A percentile compares a stretch with the other conserved stretches of the same genome.
These are phyloP conservation scores for Ambrosiella beaveri DNA, from an alignment of 2,329 filamentous ascomycete genomes.

Conservation along the genomic window DNA sequence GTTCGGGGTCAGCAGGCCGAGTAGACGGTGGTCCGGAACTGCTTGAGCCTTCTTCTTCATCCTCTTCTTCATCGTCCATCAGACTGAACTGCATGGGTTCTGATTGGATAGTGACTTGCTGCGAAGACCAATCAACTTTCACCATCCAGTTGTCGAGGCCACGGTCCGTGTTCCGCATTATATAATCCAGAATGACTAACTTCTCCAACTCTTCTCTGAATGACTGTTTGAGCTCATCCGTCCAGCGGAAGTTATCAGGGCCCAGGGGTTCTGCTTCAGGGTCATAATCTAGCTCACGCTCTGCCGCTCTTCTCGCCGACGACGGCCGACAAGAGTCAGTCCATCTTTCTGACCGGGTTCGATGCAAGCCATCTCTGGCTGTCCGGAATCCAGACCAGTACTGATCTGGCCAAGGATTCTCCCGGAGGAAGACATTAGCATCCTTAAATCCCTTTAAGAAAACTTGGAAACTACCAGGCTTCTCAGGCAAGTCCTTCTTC, in stretches of 20 bases:
- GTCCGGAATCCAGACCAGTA: slow-evolving; percentile 53
- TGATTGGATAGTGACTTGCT: slow-evolving; percentile 70
- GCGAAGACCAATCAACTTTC: slow-evolving; percentile 71
- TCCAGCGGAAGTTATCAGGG: slow-evolving; percentile 61
- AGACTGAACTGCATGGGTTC: slow-evolving; percentile 56
- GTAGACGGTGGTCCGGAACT: slow-evolving; percentile 19
- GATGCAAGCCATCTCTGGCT: slow-evolving; percentile 38
- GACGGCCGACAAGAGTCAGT: slow-evolving; percentile 63
- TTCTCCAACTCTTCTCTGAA: slow-evolving; percentile 95
- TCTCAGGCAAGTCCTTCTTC: slow-evolving; percentile 70
- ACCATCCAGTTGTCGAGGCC: slow-evolving; percentile 99
- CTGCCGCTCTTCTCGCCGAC: slow-evolving; percentile 21
- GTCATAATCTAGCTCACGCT: slow-evolving; percentile 27
- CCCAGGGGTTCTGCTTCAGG: slow-evolving; percentile 27
- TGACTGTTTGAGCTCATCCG: slow-evolving; percentile 68
- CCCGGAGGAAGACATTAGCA: slow-evolving; percentile 83
- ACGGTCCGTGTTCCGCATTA: slow-evolving; percentile 96
- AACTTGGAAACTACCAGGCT: slow-evolving; percentile 91
- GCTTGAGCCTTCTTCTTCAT: slow-evolving; percentile 26
- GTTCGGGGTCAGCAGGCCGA: slow-evolving; percentile 33
- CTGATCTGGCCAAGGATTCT: slow-evolving; percentile 95
- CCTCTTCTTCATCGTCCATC: slow-evolving; percentile 30
- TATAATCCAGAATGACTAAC: slow-evolving; percentile 91
- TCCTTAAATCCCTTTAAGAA: slow-evolving; percentile 96
- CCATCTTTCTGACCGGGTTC: slow-evolving; percentile 51